These are phyloP conservation scores for Epichloe sp. DNA, from an alignment of 2,329 filamentous ascomycete genomes.

Conservation along the genomic window DNA sequence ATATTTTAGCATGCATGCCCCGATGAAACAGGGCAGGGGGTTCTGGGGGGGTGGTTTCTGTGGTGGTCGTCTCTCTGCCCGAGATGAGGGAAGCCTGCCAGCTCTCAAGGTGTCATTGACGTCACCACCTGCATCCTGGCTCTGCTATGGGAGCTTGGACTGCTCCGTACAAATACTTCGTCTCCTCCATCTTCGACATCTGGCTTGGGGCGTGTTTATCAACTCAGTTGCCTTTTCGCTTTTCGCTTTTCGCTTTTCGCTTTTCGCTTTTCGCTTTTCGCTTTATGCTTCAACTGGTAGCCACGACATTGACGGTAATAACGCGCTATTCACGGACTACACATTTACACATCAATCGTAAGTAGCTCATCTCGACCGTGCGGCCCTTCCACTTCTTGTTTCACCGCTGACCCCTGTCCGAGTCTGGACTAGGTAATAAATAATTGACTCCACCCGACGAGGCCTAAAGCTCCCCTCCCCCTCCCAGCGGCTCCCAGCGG, in stretches of 20 bases:
- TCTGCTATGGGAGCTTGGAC: background rate
- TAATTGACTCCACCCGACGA: conserved; percentile 1
- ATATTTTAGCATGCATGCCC: too few relatives aligned
- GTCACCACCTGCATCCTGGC: background rate
- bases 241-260: too few relatives aligned
- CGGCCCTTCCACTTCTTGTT: background rate
- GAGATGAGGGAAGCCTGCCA: too few relatives aligned
- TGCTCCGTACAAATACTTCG: background rate
- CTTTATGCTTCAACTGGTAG: background rate
- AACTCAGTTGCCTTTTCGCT: too few relatives aligned
- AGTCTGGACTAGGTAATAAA: background rate
- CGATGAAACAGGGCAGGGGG: too few relatives aligned
- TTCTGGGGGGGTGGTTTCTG: too few relatives aligned
- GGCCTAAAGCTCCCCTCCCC: background rate
- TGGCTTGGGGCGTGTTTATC: background rate
- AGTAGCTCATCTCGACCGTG: background rate
- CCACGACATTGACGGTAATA: background rate
- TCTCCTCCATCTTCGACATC: background rate
- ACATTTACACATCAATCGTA: background rate
- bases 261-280: background rate
- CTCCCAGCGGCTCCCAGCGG: background rate
- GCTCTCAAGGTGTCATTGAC: background rate
- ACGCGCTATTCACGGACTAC: too few relatives aligned
- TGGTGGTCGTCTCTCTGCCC: too few relatives aligned
- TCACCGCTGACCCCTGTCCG: conserved; percentile 1